Percentiles rank a stretch among this genome's conserved stretches.
Evolutionary conservation across 768 basidiomycete genomes (phyloP).

Genomic region (Rhizopogon rudus): DNA sequence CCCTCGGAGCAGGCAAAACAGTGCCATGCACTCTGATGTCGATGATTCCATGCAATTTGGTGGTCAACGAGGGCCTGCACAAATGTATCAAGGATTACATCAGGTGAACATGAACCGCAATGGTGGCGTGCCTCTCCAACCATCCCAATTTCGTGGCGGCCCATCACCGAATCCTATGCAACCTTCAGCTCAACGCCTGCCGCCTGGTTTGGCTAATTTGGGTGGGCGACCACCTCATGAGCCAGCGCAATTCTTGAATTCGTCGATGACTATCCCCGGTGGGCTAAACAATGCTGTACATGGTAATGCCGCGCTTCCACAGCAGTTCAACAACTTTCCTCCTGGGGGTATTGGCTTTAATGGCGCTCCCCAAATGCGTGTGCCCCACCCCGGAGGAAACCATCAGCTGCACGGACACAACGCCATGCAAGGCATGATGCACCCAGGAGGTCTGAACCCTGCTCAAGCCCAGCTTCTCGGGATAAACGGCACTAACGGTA

Average conservation of each 20-base stretch:
- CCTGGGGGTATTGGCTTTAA: slow-evolving; percentile 41
- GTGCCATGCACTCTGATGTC: slow-evolving; percentile 50
- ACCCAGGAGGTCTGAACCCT: slow-evolving; percentile 49
- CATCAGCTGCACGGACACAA: slow-evolving; percentile 50
- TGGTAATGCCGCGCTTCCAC: slow-evolving; percentile 39
- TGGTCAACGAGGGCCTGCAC: slow-evolving; percentile 53
- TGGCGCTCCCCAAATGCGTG: slow-evolving; percentile 41
- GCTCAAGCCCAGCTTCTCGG: slow-evolving; percentile 42
- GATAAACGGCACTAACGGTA: slow-evolving; percentile 39
- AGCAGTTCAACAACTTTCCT: slow-evolving; percentile 51
- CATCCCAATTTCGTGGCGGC: slow-evolving; percentile 62
- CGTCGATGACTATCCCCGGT: slow-evolving; percentile 39
- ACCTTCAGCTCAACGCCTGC: slow-evolving; percentile 53
- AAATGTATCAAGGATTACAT: slow-evolving; percentile 50
- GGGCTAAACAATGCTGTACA: slow-evolving; percentile 44
- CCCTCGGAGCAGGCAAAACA: slow-evolving; percentile 54
- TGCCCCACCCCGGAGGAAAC: slow-evolving; percentile 35
- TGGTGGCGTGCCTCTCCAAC: slow-evolving; percentile 51
- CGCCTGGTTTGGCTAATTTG: slow-evolving; percentile 77
- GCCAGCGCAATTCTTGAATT: slow-evolving; percentile 52
- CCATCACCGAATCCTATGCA: slow-evolving; percentile 56
- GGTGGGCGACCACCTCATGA: slow-evolving; percentile 82
- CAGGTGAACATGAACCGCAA: slow-evolving; percentile 47
- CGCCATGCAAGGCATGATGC: slow-evolving; percentile 48
- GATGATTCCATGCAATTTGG: slow-evolving; percentile 65